A percentile compares a stretch with the other conserved stretches of the same genome.
These are phyloP conservation scores for Ceriops decandra DNA, from an alignment of 345 rosid species.

Conservation along the genomic window DNA sequence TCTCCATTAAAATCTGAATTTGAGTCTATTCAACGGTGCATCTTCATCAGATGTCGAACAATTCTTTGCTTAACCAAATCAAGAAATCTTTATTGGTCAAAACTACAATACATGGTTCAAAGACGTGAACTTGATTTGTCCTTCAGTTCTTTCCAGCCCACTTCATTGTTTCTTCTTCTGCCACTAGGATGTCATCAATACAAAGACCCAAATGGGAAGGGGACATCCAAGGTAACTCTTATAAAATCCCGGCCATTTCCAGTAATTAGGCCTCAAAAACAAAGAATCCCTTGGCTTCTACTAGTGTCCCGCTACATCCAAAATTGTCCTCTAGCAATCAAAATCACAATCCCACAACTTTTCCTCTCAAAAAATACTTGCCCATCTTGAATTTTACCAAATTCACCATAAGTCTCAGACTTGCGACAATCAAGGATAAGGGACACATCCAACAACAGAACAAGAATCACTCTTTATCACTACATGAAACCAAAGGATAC, in stretches of 20 bases:
- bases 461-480: constrained; percentile 9
- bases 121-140: too few relatives aligned
- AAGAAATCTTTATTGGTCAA: neutral
- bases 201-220: constrained; percentile 28
- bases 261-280: constrained; percentile 38
- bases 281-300: constrained; percentile 5
- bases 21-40: constrained; percentile 4
- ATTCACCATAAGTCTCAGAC: constrained; percentile 23
- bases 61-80: constrained; percentile 17
- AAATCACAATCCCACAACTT: constrained; percentile 29
- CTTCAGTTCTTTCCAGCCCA: neutral
- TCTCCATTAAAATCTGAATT: constrained; percentile 11
- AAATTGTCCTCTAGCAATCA: constrained; percentile 27
- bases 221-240: constrained; percentile 11
- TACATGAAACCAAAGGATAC: constrained; percentile 2
- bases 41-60: constrained; percentile 15
- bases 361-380: constrained; percentile 12
- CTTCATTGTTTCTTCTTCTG: constrained; percentile 8
- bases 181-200: constrained; percentile 27
- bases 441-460: constrained; percentile 21
- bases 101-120: too few relatives aligned
- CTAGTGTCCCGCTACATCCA: constrained; percentile 14
- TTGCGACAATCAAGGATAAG: constrained; percentile 18
- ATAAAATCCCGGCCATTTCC: constrained; percentile 22
- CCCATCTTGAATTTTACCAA: constrained; percentile 27